These are phyloP conservation scores for Melanogaster broomeanus DNA, from an alignment of 768 basidiomycete species.

Conservation along the genomic window DNA sequence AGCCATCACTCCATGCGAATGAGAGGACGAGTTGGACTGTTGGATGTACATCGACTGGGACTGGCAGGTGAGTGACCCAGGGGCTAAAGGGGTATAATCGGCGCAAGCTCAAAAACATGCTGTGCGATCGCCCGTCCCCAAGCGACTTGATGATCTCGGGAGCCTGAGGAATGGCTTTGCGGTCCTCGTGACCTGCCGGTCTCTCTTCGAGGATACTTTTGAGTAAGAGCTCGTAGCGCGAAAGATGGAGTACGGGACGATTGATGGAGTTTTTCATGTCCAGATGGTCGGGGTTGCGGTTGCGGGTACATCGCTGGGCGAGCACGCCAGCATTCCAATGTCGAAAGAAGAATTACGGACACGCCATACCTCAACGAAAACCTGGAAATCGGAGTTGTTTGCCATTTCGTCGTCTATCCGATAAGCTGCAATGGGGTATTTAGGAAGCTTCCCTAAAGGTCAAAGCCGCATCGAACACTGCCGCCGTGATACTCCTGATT, in stretches of 20 bases:
- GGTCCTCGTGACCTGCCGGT: slow-evolving; percentile 74
- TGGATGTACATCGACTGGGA: slow-evolving; percentile 54
- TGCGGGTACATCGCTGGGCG: slow-evolving; percentile 50
- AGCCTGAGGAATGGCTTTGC: slow-evolving; percentile 78
- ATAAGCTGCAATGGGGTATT: slow-evolving; percentile 90
- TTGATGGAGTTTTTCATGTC: slow-evolving; percentile 95
- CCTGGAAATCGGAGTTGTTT: slow-evolving; percentile 76
- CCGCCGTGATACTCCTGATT: slow-evolving; percentile 78
- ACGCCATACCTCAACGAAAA: slow-evolving; percentile 74
- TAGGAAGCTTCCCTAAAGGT: slow-evolving; percentile 92
- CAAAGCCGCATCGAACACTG: slow-evolving; percentile 85
- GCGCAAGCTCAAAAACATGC: slow-evolving; percentile 75
- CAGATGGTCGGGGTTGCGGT: slow-evolving; percentile 75
- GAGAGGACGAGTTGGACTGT: slow-evolving; percentile 53
- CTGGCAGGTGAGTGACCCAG: slow-evolving; percentile 53
- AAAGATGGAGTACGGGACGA: slow-evolving; percentile 84
- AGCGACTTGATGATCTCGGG: slow-evolving; percentile 85
- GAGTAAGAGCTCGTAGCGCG: slow-evolving; percentile 86
- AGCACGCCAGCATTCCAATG: not conserved
- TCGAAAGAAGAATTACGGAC: not conserved
- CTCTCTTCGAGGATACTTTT: slow-evolving; percentile 80
- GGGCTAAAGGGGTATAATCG: slow-evolving; percentile 39
- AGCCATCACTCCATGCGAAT: slow-evolving; percentile 48
- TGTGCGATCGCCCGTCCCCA: slow-evolving; percentile 74
- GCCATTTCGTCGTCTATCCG: slow-evolving; percentile 87